Percentiles rank a stretch among this genome's conserved stretches.
phyloP scores from a whole-genome alignment of 2,329 filamentous ascomycete genomes.

The Nemania abortiva region DNA sequence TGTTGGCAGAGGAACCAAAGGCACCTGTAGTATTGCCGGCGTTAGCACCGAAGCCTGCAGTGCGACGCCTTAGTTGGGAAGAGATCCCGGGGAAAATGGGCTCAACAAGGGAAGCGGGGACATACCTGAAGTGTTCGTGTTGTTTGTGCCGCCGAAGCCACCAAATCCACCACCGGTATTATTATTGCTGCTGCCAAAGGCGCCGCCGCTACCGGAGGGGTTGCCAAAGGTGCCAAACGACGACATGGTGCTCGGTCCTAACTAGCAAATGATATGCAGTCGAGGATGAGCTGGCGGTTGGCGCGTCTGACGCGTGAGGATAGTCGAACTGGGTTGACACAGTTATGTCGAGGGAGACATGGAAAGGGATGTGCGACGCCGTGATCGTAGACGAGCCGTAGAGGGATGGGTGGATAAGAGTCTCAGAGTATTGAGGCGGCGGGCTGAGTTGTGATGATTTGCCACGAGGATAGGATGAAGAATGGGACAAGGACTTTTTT shows the following conservation, averaged over 20 bases:
- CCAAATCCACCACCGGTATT: conserved; percentile 66
- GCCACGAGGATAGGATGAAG: conserved; percentile 9
- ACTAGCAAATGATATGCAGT: conserved; percentile 33
- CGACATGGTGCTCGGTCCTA: conserved; percentile 61
- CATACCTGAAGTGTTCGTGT: conserved; percentile 65
- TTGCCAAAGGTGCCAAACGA: conserved; percentile 67
- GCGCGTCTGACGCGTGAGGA: conserved; percentile 52
- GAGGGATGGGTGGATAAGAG: conserved; percentile 1
- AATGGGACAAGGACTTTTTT: conserved; percentile 28
- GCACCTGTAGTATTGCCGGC: conserved; percentile 33
- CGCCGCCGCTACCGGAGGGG: conserved; percentile 62
- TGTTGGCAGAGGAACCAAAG: conserved; percentile 54
- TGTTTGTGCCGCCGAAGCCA: conserved; percentile 64
- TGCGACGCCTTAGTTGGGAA: conserved; percentile 41
- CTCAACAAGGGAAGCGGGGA: conserved; percentile 46
- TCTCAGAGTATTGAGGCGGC: conserved; percentile 5
- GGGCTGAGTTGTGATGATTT: conserved; percentile 19
- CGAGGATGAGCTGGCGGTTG: conserved; percentile 36
- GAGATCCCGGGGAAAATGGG: conserved; percentile 16
- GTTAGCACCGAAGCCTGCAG: conserved; percentile 48
- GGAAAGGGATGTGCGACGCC: conserved; percentile 39
- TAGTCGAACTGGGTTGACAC: conserved; percentile 35
- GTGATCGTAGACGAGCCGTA: conserved; percentile 29
- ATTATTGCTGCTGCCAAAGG: conserved; percentile 68
- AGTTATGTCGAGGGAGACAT: conserved; percentile 46